These are phyloP conservation scores for Chrysanthemum seticuspe DNA, from an alignment of 129 eudicot species.

Conservation along the genomic window DNA sequence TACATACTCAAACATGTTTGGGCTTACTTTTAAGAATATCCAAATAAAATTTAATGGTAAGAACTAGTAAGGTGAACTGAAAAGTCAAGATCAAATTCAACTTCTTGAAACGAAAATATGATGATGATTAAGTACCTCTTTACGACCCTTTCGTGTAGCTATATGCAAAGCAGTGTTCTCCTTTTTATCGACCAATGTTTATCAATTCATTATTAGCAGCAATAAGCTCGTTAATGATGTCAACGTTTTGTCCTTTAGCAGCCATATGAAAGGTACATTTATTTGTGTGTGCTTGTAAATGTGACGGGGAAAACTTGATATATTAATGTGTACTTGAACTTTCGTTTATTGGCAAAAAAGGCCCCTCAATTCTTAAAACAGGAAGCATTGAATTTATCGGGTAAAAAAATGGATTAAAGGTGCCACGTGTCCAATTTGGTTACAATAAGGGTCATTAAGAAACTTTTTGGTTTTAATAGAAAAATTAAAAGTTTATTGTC, in stretches of 20 bases:
- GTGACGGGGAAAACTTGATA: no score
- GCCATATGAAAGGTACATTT: slow-evolving; percentile 61
- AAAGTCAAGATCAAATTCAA: slow-evolving; percentile 2
- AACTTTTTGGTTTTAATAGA: no score
- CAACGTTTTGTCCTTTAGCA: slow-evolving; percentile 60
- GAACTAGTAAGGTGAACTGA: background rate
- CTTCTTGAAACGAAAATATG: slow-evolving; percentile 7
- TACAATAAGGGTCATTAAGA: no score
- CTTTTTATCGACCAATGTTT: slow-evolving; percentile 55
- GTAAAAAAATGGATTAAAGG: no score
- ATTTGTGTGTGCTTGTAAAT: no score
- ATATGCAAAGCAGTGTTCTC: slow-evolving; percentile 74
- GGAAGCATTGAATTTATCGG: no score
- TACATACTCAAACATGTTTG: background rate
- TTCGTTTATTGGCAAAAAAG: no score
- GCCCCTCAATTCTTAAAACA: no score
- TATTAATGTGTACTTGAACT: no score
- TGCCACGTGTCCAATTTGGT: no score
- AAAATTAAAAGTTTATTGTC: no score
- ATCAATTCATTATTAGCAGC: slow-evolving; percentile 39
- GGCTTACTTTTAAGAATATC: background rate
- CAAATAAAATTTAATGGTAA: background rate
- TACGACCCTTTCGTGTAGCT: slow-evolving; percentile 75
- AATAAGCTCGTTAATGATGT: slow-evolving; percentile 58
- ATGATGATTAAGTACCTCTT: slow-evolving; percentile 42